A percentile compares a stretch with the other conserved stretches of the same genome.
phyloP scores from a whole-genome alignment of 345 rosid species.

The Diplotaxis tenuifolia region DNA sequence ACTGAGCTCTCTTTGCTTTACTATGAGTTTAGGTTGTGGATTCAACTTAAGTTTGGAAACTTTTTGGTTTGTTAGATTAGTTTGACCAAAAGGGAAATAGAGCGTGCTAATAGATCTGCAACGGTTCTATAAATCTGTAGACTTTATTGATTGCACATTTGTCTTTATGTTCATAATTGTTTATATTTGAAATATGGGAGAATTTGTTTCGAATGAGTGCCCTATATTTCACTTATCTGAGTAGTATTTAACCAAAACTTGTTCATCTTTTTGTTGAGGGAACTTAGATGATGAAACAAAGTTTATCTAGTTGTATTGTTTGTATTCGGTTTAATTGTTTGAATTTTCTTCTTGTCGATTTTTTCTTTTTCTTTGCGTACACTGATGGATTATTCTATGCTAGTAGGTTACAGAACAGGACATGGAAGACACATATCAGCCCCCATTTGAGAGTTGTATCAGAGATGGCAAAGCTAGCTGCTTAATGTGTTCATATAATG shows the following conservation, averaged over 20 bases:
- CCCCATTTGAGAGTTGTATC: constrained; percentile 75
- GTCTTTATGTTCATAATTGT: not conserved
- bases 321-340: not conserved
- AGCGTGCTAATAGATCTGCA: not conserved
- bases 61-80: not conserved
- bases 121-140: not conserved
- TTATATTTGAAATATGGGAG: not conserved
- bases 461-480: constrained; percentile 86
- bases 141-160: not conserved
- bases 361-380: not conserved
- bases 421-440: constrained; percentile 77
- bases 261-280: not conserved
- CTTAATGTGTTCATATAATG: constrained; percentile 93
- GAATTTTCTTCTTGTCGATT: not conserved
- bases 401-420: constrained; percentile 85
- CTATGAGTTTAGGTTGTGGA: not conserved
- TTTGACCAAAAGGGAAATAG: not conserved
- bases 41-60: not conserved
- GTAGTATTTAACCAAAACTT: not conserved
- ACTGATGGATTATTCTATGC: constrained; percentile 12
- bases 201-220: not conserved
- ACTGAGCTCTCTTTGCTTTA: not conserved
- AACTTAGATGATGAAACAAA: not conserved
- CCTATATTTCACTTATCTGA: not conserved
- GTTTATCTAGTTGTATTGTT: not conserved